Percentiles rank a stretch among this genome's conserved stretches.
Evolutionary conservation across 306 rosid genomes (phyloP).

Genomic region (Neltuma alba): DNA sequence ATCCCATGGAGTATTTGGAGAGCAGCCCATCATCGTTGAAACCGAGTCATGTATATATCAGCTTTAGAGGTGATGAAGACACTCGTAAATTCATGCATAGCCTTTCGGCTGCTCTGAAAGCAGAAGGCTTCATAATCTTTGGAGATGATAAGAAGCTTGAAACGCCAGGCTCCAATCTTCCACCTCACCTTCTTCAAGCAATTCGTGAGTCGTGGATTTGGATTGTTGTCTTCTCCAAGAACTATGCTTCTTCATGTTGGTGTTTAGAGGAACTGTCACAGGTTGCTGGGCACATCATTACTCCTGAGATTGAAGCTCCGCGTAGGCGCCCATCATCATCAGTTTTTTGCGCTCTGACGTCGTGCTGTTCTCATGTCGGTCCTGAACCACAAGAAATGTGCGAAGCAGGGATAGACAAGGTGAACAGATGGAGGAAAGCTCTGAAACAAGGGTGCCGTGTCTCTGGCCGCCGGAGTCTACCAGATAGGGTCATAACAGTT

Average conservation of each 20-base stretch:
- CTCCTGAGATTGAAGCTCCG: too few relatives aligned
- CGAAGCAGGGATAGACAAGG: neutral
- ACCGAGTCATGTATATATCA: neutral
- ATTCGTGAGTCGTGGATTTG: neutral
- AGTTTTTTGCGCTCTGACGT: too few relatives aligned
- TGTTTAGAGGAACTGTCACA: neutral
- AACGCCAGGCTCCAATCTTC: neutral
- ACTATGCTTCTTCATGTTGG: neutral
- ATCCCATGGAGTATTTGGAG: neutral
- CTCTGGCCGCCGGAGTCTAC: accelerated
- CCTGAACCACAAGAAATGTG: too few relatives aligned
- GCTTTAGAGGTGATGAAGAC: neutral
- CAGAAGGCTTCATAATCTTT: neutral
- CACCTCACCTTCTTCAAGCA: neutral
- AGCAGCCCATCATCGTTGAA: neutral
- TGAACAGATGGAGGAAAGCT: neutral
- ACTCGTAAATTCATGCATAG: neutral
- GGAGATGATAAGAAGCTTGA: neutral
- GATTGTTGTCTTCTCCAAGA: neutral
- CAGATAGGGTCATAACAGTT: neutral
- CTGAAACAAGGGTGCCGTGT: neutral
- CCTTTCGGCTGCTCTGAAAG: neutral
- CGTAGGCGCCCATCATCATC: too few relatives aligned
- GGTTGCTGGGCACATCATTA: too few relatives aligned
- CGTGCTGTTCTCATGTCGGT: too few relatives aligned